These are phyloP conservation scores for Daldinia concentrica DNA, from an alignment of 495 filamentous ascomycete genomes.

Conservation along the genomic window DNA sequence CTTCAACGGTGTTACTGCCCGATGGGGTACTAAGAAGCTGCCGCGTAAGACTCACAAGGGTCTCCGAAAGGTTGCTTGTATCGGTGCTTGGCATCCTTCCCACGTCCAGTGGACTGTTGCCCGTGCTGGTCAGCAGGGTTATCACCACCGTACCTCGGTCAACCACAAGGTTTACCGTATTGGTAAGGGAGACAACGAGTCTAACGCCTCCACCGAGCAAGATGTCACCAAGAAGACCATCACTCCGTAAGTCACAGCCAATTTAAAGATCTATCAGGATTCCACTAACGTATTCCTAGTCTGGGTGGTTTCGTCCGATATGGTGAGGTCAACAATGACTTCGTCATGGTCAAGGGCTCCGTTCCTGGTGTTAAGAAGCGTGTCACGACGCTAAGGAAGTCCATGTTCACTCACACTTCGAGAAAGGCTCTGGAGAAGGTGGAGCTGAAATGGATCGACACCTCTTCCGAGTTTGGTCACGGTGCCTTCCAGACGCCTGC, in stretches of 20 bases:
- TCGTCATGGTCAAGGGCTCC: constrained; percentile 96
- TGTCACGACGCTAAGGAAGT: constrained; percentile 98
- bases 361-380: constrained; percentile 99
- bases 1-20: constrained; percentile 93
- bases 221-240: constrained; percentile 99
- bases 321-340: constrained; percentile 99
- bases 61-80: constrained; percentile 99
- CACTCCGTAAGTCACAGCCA: constrained; percentile 86
- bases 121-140: constrained; percentile 99
- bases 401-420: constrained; percentile 97
- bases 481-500: constrained; percentile 98
- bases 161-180: constrained; percentile 99
- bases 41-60: constrained; percentile 99
- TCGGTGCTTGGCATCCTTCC: constrained; percentile 99
- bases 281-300: constrained; percentile 60
- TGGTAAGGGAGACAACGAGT: constrained; percentile 86
- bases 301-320: constrained; percentile 99
- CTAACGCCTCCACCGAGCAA: constrained; percentile 93
- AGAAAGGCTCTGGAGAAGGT: constrained; percentile 97
- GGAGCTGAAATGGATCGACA: constrained; percentile 99
- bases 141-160: constrained; percentile 99
- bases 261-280: background rate
- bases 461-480: constrained; percentile 99
- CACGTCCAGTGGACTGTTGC: constrained; percentile 99
- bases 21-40: constrained; percentile 99